Conservation (phyloP, 2,329 filamentous ascomycete genomes). For the Reticulascus tulasneorum region DNA sequence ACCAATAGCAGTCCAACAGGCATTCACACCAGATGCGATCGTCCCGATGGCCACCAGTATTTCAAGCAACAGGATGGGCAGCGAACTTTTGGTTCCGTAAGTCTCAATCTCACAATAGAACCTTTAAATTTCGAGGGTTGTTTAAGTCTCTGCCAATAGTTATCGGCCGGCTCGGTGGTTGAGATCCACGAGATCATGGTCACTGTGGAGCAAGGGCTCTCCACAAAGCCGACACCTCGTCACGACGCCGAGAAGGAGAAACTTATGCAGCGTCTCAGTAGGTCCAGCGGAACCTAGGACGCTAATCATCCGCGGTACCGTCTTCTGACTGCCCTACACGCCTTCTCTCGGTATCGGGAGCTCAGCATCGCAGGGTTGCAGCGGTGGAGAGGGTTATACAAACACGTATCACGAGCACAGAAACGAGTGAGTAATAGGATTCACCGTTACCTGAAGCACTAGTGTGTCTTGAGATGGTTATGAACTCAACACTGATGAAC, state of each 20-base stretch:
- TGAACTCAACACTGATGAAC: background rate
- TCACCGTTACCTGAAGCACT: background rate
- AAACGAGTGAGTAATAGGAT: constrained; percentile 17
- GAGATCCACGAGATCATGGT: constrained; percentile 23
- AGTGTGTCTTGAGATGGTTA: background rate
- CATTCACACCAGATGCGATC: background rate
- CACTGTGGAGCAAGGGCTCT: constrained; percentile 19
- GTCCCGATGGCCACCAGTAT: background rate
- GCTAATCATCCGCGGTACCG: constrained; percentile 33
- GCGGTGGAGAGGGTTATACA: constrained; percentile 30
- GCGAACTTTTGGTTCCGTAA: constrained; percentile 4
- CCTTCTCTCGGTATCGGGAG: constrained; percentile 29
- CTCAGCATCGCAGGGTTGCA: constrained; percentile 31
- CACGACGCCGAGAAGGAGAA: constrained; percentile 26
- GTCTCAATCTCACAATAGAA: background rate
- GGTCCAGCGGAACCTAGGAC: constrained; percentile 26
- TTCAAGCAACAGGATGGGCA: background rate
- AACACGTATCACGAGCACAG: constrained; percentile 29
- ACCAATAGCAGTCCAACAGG: too few relatives aligned
- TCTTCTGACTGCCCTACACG: constrained; percentile 34
- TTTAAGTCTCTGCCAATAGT: background rate
- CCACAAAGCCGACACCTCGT: constrained; percentile 17
- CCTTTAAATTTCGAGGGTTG: background rate
- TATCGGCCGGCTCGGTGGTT: constrained; percentile 7
- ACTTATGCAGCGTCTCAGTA: constrained; percentile 24